Evolutionary conservation across 345 rosid species (phyloP), one percentile per base, ranked within the genome.

Genomic region (Moricandia arvensis): DNA sequence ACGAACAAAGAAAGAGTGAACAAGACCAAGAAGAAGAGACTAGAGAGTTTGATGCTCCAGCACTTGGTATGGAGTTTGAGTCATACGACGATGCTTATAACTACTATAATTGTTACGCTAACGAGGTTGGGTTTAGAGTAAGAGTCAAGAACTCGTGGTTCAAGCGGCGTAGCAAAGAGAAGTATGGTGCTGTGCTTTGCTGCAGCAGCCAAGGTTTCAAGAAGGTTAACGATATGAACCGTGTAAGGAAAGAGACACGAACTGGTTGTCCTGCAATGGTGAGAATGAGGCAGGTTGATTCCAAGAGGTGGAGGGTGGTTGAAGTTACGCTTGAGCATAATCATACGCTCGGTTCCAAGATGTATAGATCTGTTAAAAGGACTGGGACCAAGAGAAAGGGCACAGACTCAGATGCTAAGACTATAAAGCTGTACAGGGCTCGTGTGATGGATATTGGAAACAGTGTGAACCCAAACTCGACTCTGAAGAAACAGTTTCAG

Each of bases 181-280:
- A 87, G 80, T 87, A 86, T 7, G 90, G 96, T 43, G 93, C 91
- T 1, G 93, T 88, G 31, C 93, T 88, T 65, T 87, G 93, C 53
- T 88, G 96, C 82, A 88, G 91, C 68, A 87, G 90, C 72, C 90
- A 89, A 78, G 96, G 96, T 35, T 88, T 90, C 63, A 88, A 88
- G 82, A 85, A 87, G 78, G 69, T 82, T 54, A 87, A 86, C 64
- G 93, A 87, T 51, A 91, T 79, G 33, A 90, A 87, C 64, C 85
- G 90, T 35, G 80, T 85, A 21, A 73, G 93, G 47, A 89, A 84
- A 66, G 93, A 88, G 75, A 90, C 96, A 8, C 78, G 96, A 71
- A 90, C 91, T 7, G 96, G 96, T 69, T 90, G 96, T 72, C 90
- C 91, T 71, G 96, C 90, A 4, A 90, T 90, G 96, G 59, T 90